These are phyloP conservation scores for Beverwykella pulmonaria DNA, from an alignment of 495 filamentous ascomycete species.

Conservation along the genomic window DNA sequence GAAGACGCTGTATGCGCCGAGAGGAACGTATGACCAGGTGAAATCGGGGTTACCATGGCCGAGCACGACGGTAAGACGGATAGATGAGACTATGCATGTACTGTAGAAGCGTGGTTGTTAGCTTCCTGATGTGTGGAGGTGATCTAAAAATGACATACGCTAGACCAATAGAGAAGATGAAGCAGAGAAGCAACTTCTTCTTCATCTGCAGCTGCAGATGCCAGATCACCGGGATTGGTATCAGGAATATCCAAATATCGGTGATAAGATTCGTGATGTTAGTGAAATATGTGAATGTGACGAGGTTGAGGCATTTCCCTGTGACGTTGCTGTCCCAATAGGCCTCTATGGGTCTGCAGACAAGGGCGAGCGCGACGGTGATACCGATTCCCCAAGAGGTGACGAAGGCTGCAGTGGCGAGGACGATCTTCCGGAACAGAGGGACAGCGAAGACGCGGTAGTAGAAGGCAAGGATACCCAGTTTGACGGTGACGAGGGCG, in stretches of 20 bases:
- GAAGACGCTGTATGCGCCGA: constrained; percentile 50
- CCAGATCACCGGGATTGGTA: constrained; percentile 61
- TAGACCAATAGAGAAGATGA: constrained; percentile 50
- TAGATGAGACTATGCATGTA: constrained; percentile 48
- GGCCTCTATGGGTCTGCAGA: constrained; percentile 27
- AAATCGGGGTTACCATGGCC: constrained; percentile 48
- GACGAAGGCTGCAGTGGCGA: constrained; percentile 30
- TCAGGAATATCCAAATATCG: constrained; percentile 57
- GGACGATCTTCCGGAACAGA: constrained; percentile 27
- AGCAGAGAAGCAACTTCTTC: constrained; percentile 49
- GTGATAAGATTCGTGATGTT: constrained; percentile 43
- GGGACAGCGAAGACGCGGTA: constrained; percentile 34
- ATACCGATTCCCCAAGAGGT: constrained; percentile 33
- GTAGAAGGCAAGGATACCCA: constrained; percentile 37
- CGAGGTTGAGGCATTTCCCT: constrained; percentile 30
- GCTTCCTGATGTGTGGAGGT: neutral
- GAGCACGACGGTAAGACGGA: constrained; percentile 48
- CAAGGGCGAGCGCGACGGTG: constrained; percentile 23
- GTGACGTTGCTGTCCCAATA: constrained; percentile 31
- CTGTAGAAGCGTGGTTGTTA: constrained; percentile 22
- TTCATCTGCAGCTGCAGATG: constrained; percentile 53
- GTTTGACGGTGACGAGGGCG: constrained; percentile 32
- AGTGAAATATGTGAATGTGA: constrained; percentile 34
- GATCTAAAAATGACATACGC: constrained; percentile 33
- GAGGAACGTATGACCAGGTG: constrained; percentile 49